phyloP scores from a whole-genome alignment of 2,329 filamentous ascomycete species.

The Ceratocystis diversiconidia region DNA sequence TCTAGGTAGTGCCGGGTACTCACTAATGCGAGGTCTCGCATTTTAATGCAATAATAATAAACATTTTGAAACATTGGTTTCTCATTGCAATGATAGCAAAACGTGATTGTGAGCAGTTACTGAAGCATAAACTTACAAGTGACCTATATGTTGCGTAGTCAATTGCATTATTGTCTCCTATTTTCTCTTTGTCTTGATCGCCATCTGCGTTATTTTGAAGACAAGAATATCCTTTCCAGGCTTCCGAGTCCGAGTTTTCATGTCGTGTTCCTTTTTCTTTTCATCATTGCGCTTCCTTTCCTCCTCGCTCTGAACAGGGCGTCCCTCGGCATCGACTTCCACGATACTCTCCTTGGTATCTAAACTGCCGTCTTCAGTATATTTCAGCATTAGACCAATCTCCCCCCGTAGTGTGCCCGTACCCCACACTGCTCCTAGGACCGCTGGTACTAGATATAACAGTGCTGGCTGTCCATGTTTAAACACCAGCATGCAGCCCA shows the following conservation, averaged over 20 bases:
- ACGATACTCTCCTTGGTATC: slow-evolving; percentile 42
- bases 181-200: background rate
- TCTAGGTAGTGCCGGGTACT: background rate
- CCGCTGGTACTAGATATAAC: slow-evolving; percentile 79
- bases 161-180: background rate
- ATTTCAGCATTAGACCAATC: slow-evolving; percentile 60
- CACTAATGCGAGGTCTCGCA: slow-evolving; percentile 15
- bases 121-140: too few species aligned
- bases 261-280: background rate
- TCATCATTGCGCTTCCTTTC: slow-evolving; percentile 7
- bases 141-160: too few species aligned
- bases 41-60: background rate
- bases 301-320: slow-evolving; percentile 26
- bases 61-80: too few species aligned
- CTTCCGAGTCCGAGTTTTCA: background rate
- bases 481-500: slow-evolving; percentile 63
- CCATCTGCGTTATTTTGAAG: background rate
- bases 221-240: background rate
- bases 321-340: slow-evolving; percentile 37
- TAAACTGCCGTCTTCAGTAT: slow-evolving; percentile 56
- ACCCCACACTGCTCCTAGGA: slow-evolving; percentile 59
- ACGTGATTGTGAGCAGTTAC: too few species aligned
- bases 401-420: slow-evolving; percentile 62
- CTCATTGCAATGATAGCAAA: too few species aligned
- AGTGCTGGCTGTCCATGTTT: slow-evolving; percentile 79